Conservation (phyloP, 805 yeast species). For the Cyberlindnera mycetangii region DNA sequence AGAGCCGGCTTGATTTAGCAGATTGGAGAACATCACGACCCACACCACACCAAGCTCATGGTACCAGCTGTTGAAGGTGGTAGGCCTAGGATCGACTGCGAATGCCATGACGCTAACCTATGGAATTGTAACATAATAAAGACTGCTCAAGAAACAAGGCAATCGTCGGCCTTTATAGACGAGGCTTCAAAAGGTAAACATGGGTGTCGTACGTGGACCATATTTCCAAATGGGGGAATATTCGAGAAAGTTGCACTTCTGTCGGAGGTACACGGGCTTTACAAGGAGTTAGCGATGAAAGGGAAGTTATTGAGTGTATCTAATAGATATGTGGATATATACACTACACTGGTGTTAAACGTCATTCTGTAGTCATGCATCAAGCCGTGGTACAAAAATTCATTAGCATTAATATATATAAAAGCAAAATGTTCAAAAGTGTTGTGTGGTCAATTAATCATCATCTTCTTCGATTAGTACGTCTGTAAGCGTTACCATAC, state of each 20-base stretch:
- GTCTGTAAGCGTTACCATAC: conserved; percentile 14
- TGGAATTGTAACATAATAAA: too few relatives aligned
- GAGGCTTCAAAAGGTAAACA: not conserved
- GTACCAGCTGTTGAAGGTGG: not conserved
- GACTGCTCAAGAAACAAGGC: too few relatives aligned
- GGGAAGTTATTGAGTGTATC: too few relatives aligned
- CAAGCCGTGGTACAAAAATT: too few relatives aligned
- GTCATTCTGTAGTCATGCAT: too few relatives aligned
- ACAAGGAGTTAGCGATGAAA: not conserved
- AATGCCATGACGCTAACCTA: not conserved
- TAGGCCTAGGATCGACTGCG: conserved; percentile 13
- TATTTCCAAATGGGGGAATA: not conserved
- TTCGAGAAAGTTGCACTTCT: not conserved
- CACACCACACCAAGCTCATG: conserved; percentile 29
- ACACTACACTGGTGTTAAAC: too few relatives aligned
- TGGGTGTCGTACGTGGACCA: not conserved
- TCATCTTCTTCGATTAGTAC: conserved; percentile 9
- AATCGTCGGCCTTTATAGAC: too few relatives aligned
- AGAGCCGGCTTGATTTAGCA: conserved; percentile 38
- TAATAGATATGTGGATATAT: too few relatives aligned
- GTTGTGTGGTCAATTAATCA: not conserved
- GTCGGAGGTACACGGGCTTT: not conserved
- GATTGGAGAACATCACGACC: conserved; percentile 24
- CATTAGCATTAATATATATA: not conserved
- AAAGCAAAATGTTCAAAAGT: not conserved